Evolutionary conservation across 306 rosid species (phyloP), one percentile per base, ranked within the genome.

Genomic region (Castanopsis chinensis): DNA sequence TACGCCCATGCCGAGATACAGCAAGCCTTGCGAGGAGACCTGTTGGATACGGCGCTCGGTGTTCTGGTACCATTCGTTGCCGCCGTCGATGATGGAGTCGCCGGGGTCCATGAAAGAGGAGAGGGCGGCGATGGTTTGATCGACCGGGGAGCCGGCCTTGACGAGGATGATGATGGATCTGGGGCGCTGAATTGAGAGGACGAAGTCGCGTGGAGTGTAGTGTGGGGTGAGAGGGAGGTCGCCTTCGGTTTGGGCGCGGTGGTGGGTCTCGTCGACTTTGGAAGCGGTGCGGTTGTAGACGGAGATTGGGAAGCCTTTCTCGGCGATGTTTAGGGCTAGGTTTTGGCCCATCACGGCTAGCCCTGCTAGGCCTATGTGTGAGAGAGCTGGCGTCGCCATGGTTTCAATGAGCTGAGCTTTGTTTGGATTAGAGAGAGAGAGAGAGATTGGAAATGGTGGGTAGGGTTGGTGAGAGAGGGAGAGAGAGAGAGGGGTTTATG

Each of bases 301-400:
- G 77, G 99, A 94, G 90, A 94, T 92, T 0, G 99, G 97, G 85
- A 92, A 92, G 43, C 99, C 99, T 74, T 94, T 94, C 4, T 94
- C 99, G 45, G 97, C 99, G 78, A 92, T 88, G 89, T 94, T 94
- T 33, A 94, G 97, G 70, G 99, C 97, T 7, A 94, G 90, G 86
- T 94, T 94, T 76, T 94, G 99, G 85, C 99, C 99, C 99, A 94
- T 94, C 0, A 94, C 99, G 63, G 99, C 99, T 9, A 94, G 89
- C 30, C 98, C 97, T 0, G 98, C 95, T 0, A 94, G 87, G 69
- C 99, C 99, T 65, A 94, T 90, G 83, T 97, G 99, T 1, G 99
- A 92, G 3, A 92, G 83, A 54, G 93, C 89, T 3, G 85, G 53
- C 53, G 53, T 4, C 1, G 91, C 82, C 45, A 41, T 41, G 41